Evolutionary conservation across 129 eudicot species (phyloP).

Genomic region (Solidago caesia): DNA sequence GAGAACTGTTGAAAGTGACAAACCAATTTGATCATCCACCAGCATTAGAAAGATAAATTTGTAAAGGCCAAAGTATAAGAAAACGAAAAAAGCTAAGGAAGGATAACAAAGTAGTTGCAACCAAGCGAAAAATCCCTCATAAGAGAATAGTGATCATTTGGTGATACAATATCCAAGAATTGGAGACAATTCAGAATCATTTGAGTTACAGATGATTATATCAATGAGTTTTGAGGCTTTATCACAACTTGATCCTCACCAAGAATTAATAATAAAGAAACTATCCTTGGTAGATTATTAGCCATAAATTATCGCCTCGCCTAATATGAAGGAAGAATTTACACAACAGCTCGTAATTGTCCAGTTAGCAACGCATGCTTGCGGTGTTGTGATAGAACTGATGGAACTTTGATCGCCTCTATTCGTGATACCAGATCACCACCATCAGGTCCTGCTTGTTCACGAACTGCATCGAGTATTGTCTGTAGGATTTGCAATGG

Average conservation of each 20-base stretch:
- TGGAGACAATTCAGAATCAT: background rate
- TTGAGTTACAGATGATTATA: conserved; percentile 14
- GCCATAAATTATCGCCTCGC: background rate
- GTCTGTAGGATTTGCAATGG: conserved; percentile 94
- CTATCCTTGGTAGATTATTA: conserved; percentile 15
- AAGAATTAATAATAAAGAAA: conserved; percentile 17
- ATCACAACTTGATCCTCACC: conserved; percentile 7
- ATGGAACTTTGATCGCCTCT: conserved; percentile 45
- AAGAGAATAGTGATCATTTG: background rate
- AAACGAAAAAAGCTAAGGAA: background rate
- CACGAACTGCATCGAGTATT: conserved; percentile 55
- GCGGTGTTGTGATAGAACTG: conserved; percentile 73
- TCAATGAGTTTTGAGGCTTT: background rate
- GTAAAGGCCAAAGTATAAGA: background rate
- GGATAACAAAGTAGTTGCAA: background rate
- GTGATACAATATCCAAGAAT: background rate
- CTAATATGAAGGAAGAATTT: conserved; percentile 12
- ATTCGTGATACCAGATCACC: conserved; percentile 52
- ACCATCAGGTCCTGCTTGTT: conserved; percentile 31
- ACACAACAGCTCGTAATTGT: conserved; percentile 60
- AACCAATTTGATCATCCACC: background rate
- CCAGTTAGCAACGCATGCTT: conserved; percentile 72
- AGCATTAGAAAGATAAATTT: background rate
- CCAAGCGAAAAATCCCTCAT: background rate
- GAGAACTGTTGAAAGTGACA: no score